phyloP scores from a whole-genome alignment of 768 basidiomycete genomes.

The Psilocybe cubensis region DNA sequence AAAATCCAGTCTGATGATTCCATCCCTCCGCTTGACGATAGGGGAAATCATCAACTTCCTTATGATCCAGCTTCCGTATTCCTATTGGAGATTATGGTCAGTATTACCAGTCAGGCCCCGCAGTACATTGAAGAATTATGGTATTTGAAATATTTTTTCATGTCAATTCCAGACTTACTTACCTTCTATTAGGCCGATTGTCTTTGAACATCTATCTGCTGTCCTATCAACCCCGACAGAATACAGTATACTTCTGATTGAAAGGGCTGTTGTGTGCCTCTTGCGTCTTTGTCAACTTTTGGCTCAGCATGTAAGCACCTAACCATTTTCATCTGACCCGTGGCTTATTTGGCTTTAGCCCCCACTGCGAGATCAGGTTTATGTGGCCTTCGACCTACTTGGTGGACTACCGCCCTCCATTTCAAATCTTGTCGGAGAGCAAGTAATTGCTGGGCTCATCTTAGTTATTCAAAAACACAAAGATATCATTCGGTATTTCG shows the following conservation, averaged over 20 bases:
- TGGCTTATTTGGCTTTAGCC: slow-evolving; percentile 46
- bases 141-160: slow-evolving; percentile 39
- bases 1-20: slow-evolving; percentile 71
- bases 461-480: slow-evolving; percentile 79
- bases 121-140: slow-evolving; percentile 88
- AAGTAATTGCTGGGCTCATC: slow-evolving; percentile 83
- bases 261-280: slow-evolving; percentile 90
- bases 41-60: slow-evolving; percentile 56
- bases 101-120: slow-evolving; percentile 77
- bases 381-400: slow-evolving; percentile 90
- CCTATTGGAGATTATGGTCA: slow-evolving; percentile 93
- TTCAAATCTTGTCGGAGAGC: slow-evolving; percentile 88
- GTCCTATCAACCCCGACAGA: slow-evolving; percentile 76
- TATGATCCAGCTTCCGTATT: slow-evolving; percentile 97
- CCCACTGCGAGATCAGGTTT: slow-evolving; percentile 89
- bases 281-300: slow-evolving; percentile 84
- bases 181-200: slow-evolving; percentile 72
- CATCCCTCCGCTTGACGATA: slow-evolving; percentile 43
- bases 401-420: slow-evolving; percentile 76
- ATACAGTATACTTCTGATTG: slow-evolving; percentile 91
- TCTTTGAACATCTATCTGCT: slow-evolving; percentile 90
- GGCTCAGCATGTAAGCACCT: slow-evolving; percentile 66
- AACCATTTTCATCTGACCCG: not conserved
- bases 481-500: slow-evolving; percentile 65
- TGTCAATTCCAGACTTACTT: not conserved